A percentile compares a stretch with the other conserved stretches of the same genome.
phyloP scores from a whole-genome alignment of 805 yeast genomes.

The Metschnikowia koreensis region DNA sequence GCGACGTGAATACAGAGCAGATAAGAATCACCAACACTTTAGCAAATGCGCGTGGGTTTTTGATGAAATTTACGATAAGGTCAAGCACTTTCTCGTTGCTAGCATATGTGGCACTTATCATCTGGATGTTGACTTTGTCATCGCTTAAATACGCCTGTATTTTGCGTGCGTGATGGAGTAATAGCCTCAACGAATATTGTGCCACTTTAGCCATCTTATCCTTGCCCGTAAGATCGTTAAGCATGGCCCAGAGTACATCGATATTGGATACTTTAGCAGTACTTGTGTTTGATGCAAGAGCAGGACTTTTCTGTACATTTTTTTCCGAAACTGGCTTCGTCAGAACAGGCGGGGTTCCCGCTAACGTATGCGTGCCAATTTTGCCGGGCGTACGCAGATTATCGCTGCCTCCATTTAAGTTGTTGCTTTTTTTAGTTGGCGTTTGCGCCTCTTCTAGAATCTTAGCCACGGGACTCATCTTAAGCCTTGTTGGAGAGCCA shows the following conservation, averaged over 20 bases:
- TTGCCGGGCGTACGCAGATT: conserved; percentile 1
- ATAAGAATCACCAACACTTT: conserved; percentile 34
- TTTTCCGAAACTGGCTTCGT: background rate
- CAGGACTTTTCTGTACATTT: background rate
- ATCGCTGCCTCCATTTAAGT: background rate
- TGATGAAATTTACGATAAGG: conserved; percentile 33
- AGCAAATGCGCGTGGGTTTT: conserved; percentile 38
- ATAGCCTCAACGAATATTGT: conserved; percentile 56
- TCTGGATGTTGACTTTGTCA: conserved; percentile 29
- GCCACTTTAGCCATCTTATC: conserved; percentile 67
- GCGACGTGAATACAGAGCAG: conserved; percentile 39
- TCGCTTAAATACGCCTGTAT: conserved; percentile 36
- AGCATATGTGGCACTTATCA: conserved; percentile 32
- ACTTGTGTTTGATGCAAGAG: background rate
- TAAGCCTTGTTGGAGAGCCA: conserved; percentile 6
- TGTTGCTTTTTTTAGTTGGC: conserved; percentile 5
- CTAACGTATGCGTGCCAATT: background rate
- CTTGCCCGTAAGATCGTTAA: conserved; percentile 62
- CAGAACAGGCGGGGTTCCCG: background rate
- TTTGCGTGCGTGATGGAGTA: conserved; percentile 46
- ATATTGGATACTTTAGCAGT: conserved; percentile 21
- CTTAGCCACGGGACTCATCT: conserved; percentile 2
- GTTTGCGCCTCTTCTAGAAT: conserved; percentile 9
- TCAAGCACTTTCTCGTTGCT: conserved; percentile 31
- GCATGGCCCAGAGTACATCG: conserved; percentile 51